Evolutionary conservation across 2,329 filamentous ascomycete species (phyloP), one percentile per base, ranked within the genome.

Genomic region (Hysterium pulicare): DNA sequence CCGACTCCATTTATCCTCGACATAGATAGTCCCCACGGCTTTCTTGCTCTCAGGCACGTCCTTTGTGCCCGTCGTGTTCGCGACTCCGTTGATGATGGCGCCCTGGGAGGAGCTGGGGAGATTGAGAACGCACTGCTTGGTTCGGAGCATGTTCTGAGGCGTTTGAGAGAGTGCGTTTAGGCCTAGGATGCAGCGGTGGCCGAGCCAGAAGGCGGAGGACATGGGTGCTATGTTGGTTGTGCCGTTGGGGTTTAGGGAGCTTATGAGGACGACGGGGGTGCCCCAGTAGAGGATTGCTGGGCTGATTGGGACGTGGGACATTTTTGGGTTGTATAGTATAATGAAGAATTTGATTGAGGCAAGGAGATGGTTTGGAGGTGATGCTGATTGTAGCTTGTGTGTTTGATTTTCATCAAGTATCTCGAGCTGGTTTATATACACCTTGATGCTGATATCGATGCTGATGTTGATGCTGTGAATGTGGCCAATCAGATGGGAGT

Each of bases 171-270:
- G 47, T 7, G 61, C 54, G 5, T 28, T 57, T 2, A 74, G 57
- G 2, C 71, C 71, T 4, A 74, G 62, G 51, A 74, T 55, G 54
- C 70, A 73, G 10, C 63, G 63, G 45, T 69, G 54, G 4, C 65
- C 65, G 9, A 74, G 62, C 71, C 71, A 75, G 54, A 61, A 73
- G 16, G 66, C 69, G 5, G 70, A 72, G 13, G 71, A 73, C 44
- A 72, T 71, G 7, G 71, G 64, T 6, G 54, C 58, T 35, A 74
- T 65, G 47, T 74, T 74, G 48, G 50, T 49, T 3, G 63, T 67
- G 5, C 60, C 62, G 44, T 73, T 70, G 48, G 64, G 58, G 45
- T 74, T 73, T 33, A 60, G 54, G 9, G 65, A 65, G 3, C 67
- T 58, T 38, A 73, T 58, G 10, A 73, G 51, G 11, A 69, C 62